A percentile compares a stretch with the other conserved stretches of the same genome.
Conservation (phyloP, 2,329 filamentous ascomycete species). For the Nannizziopsis arthrosporioides region DNA sequence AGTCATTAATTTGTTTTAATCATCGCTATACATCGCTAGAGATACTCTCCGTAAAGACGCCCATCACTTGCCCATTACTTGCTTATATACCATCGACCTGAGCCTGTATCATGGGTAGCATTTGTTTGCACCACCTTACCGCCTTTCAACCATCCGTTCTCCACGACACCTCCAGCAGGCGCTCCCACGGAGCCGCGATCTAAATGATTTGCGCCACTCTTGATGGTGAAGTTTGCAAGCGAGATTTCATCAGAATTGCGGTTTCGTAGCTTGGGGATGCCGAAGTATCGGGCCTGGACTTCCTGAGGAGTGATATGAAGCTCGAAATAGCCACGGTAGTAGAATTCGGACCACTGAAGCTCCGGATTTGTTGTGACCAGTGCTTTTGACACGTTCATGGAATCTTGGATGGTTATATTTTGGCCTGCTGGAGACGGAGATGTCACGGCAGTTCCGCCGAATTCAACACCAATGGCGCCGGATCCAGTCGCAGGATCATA, state of each 20-base stretch:
- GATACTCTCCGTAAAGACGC: neutral
- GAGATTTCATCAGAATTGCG: constrained; percentile 11
- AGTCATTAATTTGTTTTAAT: neutral
- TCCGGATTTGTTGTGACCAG: constrained; percentile 46
- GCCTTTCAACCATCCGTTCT: constrained; percentile 27
- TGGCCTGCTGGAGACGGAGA: constrained; percentile 49
- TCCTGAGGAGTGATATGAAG: constrained; percentile 45
- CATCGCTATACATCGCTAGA: neutral
- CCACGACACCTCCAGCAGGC: constrained; percentile 37
- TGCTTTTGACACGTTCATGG: constrained; percentile 38
- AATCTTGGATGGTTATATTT: constrained; percentile 44
- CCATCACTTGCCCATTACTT: neutral
- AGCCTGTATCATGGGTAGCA: constrained; percentile 25
- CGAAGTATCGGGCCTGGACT: constrained; percentile 54
- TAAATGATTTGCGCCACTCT: constrained; percentile 49
- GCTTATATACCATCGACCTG: constrained; percentile 19
- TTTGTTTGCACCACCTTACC: constrained; percentile 26
- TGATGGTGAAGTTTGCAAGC: constrained; percentile 39
- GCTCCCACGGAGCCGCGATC: constrained; percentile 23
- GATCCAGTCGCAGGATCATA: constrained; percentile 45
- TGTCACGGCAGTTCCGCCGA: constrained; percentile 56
- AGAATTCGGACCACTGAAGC: constrained; percentile 61
- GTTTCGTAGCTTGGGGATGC: constrained; percentile 1
- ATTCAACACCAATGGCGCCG: constrained; percentile 50
- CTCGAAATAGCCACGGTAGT: constrained; percentile 63